Percentiles rank a stretch among this genome's conserved stretches.
Conservation (phyloP, 352 stramenopile species). For the Pythium phragmitis region DNA sequence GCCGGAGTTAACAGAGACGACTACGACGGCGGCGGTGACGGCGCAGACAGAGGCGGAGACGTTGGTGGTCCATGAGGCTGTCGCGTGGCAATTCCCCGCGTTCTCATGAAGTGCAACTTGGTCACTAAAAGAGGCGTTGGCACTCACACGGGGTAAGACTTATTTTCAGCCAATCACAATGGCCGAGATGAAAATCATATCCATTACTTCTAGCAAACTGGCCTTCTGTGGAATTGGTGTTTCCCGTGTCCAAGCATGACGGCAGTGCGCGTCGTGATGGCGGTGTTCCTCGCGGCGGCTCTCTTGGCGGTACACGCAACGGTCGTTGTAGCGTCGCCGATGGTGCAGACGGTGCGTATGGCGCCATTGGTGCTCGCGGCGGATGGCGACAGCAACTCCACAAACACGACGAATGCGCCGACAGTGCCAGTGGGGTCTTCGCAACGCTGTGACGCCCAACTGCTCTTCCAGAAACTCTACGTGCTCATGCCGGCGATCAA, state of each 20-base stretch:
- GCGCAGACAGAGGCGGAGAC: not conserved
- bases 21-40: not conserved
- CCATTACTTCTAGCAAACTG: constrained; percentile 6
- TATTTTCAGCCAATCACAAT: constrained; percentile 16
- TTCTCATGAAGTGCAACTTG: constrained; percentile 10
- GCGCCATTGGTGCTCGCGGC: not conserved
- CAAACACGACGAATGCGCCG: constrained; percentile 10
- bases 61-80: not conserved
- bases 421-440: not conserved
- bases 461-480: constrained; percentile 51
- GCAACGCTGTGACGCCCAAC: constrained; percentile 31
- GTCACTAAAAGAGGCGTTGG: constrained; percentile 5
- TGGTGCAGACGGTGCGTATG: not conserved
- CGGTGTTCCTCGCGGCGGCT: not conserved
- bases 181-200: not conserved
- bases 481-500: constrained; percentile 49
- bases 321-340: not conserved
- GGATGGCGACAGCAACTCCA: not conserved
- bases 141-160: not conserved
- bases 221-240: not conserved
- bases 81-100: constrained; percentile 20
- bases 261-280: not conserved
- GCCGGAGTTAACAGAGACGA: constrained; percentile 2
- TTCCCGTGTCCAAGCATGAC: not conserved
- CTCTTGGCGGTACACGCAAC: not conserved